Conservation (phyloP, 2,329 filamentous ascomycete species). For the Fusarium transvaalense region DNA sequence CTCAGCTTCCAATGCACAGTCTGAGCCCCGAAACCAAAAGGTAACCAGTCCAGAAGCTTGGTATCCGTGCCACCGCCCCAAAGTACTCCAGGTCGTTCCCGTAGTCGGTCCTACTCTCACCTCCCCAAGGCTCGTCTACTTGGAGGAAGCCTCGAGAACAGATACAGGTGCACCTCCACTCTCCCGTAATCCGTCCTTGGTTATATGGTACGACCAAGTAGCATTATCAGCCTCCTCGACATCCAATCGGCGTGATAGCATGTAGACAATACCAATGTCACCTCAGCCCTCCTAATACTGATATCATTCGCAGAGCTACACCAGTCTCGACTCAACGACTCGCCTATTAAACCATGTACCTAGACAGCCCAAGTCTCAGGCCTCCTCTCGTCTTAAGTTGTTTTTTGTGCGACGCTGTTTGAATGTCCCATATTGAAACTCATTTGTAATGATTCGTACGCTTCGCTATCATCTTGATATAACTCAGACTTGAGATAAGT, state of each 20-base stretch:
- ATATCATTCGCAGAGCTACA: slow-evolving; percentile 28
- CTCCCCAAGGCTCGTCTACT: slow-evolving; percentile 9
- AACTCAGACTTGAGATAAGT: slow-evolving; percentile 42
- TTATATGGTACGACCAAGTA: slow-evolving; percentile 13
- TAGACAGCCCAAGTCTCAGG: slow-evolving; percentile 26
- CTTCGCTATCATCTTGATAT: slow-evolving; percentile 34
- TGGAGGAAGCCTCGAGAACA: slow-evolving; percentile 8
- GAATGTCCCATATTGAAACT: slow-evolving; percentile 44
- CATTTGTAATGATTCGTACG: slow-evolving; percentile 41
- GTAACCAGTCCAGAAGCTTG: slow-evolving; percentile 12
- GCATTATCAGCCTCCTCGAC: slow-evolving; percentile 10
- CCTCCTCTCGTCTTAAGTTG: slow-evolving; percentile 42
- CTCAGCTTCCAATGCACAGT: slow-evolving; percentile 1
- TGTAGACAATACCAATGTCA: slow-evolving; percentile 24
- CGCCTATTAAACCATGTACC: slow-evolving; percentile 38
- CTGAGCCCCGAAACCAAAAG: background rate
- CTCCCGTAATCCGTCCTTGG: slow-evolving; percentile 3
- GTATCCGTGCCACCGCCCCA: slow-evolving; percentile 9
- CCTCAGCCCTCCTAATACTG: slow-evolving; percentile 15
- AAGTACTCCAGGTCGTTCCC: slow-evolving; percentile 1
- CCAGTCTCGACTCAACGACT: slow-evolving; percentile 37
- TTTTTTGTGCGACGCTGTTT: slow-evolving; percentile 38
- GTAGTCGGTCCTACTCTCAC: slow-evolving; percentile 21
- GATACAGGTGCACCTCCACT: background rate
- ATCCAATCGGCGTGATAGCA: slow-evolving; percentile 21